phyloP scores from a whole-genome alignment of 768 basidiomycete genomes.

The Tulasnella calospora region DNA sequence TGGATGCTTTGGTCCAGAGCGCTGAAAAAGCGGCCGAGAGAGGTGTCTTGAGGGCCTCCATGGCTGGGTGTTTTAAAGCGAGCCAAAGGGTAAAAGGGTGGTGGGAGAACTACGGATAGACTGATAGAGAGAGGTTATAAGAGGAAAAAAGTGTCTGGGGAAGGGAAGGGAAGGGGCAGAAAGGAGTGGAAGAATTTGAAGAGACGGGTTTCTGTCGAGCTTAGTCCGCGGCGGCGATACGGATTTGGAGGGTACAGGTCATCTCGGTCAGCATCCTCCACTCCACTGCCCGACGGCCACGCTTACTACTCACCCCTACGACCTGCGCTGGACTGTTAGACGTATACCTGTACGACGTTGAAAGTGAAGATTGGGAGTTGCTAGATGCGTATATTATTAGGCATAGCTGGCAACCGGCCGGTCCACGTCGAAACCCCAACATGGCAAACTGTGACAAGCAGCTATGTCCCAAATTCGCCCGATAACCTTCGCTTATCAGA shows the following conservation, averaged over 20 bases:
- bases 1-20: not conserved
- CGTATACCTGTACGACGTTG: constrained; percentile 2
- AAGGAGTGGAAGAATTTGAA: constrained; percentile 8
- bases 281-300: not conserved
- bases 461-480: not conserved
- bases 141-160: not conserved
- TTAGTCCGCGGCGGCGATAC: constrained; percentile 2
- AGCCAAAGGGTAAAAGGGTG: not conserved
- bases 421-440: not conserved
- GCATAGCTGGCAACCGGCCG: not conserved
- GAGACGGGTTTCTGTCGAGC: not conserved
- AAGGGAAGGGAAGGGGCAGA: not conserved
- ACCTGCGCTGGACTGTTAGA: not conserved
- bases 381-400: not conserved
- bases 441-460: not conserved
- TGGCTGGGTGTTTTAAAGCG: constrained; percentile 3
- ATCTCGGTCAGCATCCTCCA: not conserved
- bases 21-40: constrained; percentile 14
- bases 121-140: not conserved
- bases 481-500: constrained; percentile 3
- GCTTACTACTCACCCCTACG: not conserved
- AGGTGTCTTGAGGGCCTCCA: constrained; percentile 21
- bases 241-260: not conserved
- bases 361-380: not conserved
- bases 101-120: not conserved